phyloP scores from a whole-genome alignment of 108 stramenopile genomes.

The Parmales sp. region DNA sequence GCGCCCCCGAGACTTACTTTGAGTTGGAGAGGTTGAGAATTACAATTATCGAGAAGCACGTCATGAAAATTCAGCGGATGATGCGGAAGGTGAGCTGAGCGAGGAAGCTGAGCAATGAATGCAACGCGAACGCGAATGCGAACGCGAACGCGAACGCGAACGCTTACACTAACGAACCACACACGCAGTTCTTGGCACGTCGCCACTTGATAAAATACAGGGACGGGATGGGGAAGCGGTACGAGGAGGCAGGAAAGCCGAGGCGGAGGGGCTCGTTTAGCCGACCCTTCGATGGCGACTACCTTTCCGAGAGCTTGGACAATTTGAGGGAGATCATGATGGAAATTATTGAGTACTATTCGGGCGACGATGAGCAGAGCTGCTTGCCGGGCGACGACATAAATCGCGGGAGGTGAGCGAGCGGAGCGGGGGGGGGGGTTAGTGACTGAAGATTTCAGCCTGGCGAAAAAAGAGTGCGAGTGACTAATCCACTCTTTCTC shows the following conservation, averaged over 20 bases:
- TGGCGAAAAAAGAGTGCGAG: too few relatives aligned
- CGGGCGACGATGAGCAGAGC: background rate
- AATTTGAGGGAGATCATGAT: background rate
- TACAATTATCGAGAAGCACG: background rate
- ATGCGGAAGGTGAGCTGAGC: too few relatives aligned
- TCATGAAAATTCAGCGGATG: background rate
- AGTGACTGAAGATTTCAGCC: background rate
- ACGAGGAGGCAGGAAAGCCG: background rate
- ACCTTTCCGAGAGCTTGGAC: background rate
- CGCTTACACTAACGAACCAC: too few relatives aligned
- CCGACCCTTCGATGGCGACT: slow-evolving; percentile 13
- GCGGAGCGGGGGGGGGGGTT: background rate
- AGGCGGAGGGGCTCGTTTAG: background rate
- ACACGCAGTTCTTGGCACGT: background rate
- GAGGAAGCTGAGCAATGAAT: too few relatives aligned
- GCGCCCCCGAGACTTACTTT: slow-evolving; percentile 14
- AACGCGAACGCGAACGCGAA: too few relatives aligned
- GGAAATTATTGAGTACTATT: background rate
- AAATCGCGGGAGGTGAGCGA: too few relatives aligned
- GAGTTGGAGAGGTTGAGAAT: slow-evolving; percentile 9
- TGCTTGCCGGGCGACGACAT: background rate
- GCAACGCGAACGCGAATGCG: too few relatives aligned
- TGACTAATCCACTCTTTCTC: too few relatives aligned
- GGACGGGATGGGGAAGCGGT: background rate
- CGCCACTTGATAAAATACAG: background rate